Evolutionary conservation across 139 green algal species (phyloP).

Genomic region (Diplosphaera chodatii): DNA sequence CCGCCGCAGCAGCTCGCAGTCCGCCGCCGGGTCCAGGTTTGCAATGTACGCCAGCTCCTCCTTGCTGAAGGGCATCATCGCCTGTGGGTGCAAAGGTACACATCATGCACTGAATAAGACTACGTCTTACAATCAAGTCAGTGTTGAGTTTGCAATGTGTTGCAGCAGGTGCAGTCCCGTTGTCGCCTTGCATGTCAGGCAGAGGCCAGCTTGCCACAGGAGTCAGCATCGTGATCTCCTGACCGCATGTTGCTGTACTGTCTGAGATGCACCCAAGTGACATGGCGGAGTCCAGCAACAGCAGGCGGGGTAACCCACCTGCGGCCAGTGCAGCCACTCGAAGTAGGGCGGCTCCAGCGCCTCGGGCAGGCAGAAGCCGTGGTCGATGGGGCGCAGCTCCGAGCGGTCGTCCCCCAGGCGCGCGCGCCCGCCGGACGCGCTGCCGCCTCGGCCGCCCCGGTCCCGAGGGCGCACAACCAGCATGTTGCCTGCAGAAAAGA

Average conservation of each 20-base stretch:
- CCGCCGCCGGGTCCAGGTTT: constrained; percentile 55
- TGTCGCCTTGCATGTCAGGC: no score
- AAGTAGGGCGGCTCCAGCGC: constrained; percentile 94
- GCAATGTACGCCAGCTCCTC: constrained; percentile 83
- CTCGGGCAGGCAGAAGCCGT: constrained; percentile 96
- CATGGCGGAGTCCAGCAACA: no score
- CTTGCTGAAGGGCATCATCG: constrained; percentile 65
- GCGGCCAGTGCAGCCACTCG: constrained; percentile 97
- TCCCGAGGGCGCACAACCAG: background rate
- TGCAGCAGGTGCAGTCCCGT: no score
- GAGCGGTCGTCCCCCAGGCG: constrained; percentile 25
- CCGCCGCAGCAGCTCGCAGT: constrained; percentile 65
- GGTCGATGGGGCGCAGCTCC: constrained; percentile 94
- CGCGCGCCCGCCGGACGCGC: background rate
- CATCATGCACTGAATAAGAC: no score
- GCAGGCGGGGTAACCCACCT: constrained; percentile 21
- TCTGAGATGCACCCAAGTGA: no score
- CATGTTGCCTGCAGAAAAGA: background rate
- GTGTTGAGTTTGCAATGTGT: no score
- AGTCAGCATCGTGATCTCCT: no score
- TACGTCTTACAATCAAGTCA: no score
- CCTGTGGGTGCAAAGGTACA: constrained; percentile 19
- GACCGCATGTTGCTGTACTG: no score
- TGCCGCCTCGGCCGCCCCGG: background rate
- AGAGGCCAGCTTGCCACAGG: no score